Base-by-base conservation (phyloP, 352 stramenopile genomes). In the Thraustochytrium striatum region DNA sequence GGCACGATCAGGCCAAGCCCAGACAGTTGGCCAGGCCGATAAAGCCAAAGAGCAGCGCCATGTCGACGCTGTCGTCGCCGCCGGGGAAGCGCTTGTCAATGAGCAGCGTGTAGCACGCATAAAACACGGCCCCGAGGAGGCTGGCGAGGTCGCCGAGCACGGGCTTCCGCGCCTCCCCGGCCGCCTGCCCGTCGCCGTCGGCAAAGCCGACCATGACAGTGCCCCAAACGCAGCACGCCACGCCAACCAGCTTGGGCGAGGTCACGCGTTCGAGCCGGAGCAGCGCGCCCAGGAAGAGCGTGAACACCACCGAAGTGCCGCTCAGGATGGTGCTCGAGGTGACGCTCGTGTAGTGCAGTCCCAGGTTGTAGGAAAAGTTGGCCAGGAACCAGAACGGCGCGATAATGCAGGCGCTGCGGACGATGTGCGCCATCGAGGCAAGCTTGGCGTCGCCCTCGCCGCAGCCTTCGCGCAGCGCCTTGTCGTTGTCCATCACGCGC, bases 321-420 rank as follows among this genome's bases (percentile, higher is more conserved):
- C 88, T 93, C 62, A 98, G 90, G 41, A 98, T 95, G 11, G 95
- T 98, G 62, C 87, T 95, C 82, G 89, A 96, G 33, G 92, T 96
- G 35, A 98, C 93, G 52, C 88, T 89, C n/a, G 92, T 97, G 81
- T 91, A 90, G 81, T 90, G 87, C 16, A 98, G 83, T 50, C 87
- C 93, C 50, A 90, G 83, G 84, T 97, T 97, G 86, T 98, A 98
- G 47, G 89, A 88, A 68, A 90, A 96, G 81, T 97, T 97, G 41
- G 92, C 92, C 30, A 94, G 68, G 83, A 98, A 97, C 93, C 93
- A 98, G 28, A 98, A 82, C 9, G 92, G 92, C 52, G 89, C 91
- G 78, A 98, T 86, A 81, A 91, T 87, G 52, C 88, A 83, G 35
- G 87, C 89, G 62, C 88, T 79, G 52, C 83, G 79, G 57, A 92